Conservation (phyloP, 106 monocot species). For the Ottelia alismoides region DNA sequence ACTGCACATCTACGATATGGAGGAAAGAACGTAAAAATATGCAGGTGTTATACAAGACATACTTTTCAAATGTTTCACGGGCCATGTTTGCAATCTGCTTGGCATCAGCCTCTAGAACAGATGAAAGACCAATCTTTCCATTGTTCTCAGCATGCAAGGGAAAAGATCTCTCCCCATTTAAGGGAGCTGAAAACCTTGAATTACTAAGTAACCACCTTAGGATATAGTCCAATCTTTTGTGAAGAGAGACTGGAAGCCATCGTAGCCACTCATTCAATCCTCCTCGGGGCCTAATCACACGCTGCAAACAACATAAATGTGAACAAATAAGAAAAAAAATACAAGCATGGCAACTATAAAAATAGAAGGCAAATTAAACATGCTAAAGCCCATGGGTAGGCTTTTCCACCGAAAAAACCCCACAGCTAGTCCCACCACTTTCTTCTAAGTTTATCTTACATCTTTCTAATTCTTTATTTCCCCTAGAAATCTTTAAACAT, state of each 20-base stretch:
- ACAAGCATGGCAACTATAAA: too few species aligned
- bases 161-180: constrained; percentile 23
- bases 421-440: too few species aligned
- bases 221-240: constrained; percentile 41
- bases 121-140: constrained; percentile 51
- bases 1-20: too few species aligned
- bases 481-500: too few species aligned
- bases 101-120: constrained; percentile 84
- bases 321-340: too few species aligned
- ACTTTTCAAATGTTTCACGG: constrained; percentile 89
- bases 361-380: too few species aligned
- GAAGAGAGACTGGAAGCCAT: constrained; percentile 80
- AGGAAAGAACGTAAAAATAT: not conserved
- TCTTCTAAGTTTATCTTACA: too few species aligned
- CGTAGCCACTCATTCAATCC: constrained; percentile 82
- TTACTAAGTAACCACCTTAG: constrained; percentile 48
- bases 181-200: constrained; percentile 22
- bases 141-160: constrained; percentile 37
- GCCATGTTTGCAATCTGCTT: constrained; percentile 67
- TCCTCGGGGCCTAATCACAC: constrained; percentile 82
- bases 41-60: constrained; percentile 9
- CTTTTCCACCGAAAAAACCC: too few species aligned
- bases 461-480: too few species aligned
- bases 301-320: too few species aligned
- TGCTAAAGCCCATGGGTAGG: too few species aligned